Conservation (phyloP, 148 eudicot species). For the Arctostaphylos glauca region DNA sequence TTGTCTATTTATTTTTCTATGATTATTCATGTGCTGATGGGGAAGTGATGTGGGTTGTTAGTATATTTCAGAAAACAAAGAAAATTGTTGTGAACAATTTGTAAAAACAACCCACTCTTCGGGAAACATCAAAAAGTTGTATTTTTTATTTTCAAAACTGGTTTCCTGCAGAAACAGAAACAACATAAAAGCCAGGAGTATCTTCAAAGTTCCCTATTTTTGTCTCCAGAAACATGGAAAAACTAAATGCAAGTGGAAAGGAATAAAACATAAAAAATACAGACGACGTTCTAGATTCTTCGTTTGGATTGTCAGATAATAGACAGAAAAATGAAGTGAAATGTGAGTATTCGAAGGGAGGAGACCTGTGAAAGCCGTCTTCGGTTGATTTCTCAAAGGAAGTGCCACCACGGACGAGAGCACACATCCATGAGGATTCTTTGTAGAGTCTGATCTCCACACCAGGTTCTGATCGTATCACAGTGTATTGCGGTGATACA, state of each 20-base stretch:
- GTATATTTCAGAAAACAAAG: too few species aligned
- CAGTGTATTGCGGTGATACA: constrained; percentile 27
- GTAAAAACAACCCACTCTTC: too few species aligned
- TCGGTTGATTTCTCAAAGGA: constrained; percentile 30
- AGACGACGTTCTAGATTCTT: not conserved
- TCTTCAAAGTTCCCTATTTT: too few species aligned
- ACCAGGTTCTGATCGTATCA: constrained; percentile 17
- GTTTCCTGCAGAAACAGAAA: not conserved
- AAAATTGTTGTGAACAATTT: not conserved
- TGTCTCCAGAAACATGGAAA: not conserved
- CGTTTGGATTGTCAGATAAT: not conserved
- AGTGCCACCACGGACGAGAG: constrained; percentile 8
- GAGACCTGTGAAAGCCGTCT: constrained; percentile 31
- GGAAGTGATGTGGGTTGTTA: not conserved
- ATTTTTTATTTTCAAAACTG: not conserved
- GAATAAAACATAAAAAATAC: not conserved
- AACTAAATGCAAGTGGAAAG: not conserved
- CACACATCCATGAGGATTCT: constrained; percentile 26
- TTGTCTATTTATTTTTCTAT: not conserved
- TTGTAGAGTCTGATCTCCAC: constrained; percentile 33
- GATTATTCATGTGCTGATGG: not conserved
- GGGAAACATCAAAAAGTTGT: not conserved
- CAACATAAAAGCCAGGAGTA: not conserved
- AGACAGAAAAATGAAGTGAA: not conserved
- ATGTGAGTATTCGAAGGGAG: not conserved